A percentile compares a stretch with the other conserved stretches of the same genome.
Conservation (phyloP, 2,329 filamentous ascomycete genomes). For the Fusarium oligoseptatum region DNA sequence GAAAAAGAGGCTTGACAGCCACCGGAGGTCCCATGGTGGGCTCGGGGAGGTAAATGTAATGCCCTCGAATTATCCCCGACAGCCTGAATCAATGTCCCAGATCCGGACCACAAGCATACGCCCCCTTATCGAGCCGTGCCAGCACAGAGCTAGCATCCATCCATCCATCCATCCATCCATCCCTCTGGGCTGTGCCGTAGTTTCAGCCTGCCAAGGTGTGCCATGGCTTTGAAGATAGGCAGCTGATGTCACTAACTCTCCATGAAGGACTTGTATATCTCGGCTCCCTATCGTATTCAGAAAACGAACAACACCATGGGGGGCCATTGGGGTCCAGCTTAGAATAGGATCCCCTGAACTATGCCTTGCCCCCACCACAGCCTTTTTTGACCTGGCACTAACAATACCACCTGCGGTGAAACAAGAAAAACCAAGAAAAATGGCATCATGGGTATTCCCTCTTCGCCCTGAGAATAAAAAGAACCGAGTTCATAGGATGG, state of each 20-base stretch:
- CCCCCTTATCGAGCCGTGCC: constrained; percentile 3
- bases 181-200: constrained; percentile 9
- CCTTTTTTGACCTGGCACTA: constrained; percentile 33
- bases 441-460: constrained; percentile 14
- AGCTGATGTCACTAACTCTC: constrained; percentile 14
- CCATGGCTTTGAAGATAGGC: constrained; percentile 10
- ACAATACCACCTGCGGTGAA: constrained; percentile 42
- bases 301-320: constrained; percentile 10
- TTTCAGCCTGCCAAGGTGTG: constrained; percentile 22
- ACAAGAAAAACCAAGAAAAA: constrained; percentile 37
- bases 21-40: constrained; percentile 22
- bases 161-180: background rate
- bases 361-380: constrained; percentile 31
- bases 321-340: constrained; percentile 18
- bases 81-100: constrained; percentile 46
- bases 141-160: background rate
- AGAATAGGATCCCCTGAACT: constrained; percentile 30
- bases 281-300: constrained; percentile 18
- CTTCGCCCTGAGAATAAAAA: background rate
- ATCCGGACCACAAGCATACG: constrained; percentile 33
- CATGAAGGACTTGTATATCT: constrained; percentile 1
- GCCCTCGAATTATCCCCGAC: constrained; percentile 42
- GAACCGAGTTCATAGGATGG: background rate
- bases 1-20: constrained; percentile 26
- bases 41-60: constrained; percentile 38